Base-by-base conservation (phyloP, 1,139 yeast species). In the Starmera stellimalicola region DNA sequence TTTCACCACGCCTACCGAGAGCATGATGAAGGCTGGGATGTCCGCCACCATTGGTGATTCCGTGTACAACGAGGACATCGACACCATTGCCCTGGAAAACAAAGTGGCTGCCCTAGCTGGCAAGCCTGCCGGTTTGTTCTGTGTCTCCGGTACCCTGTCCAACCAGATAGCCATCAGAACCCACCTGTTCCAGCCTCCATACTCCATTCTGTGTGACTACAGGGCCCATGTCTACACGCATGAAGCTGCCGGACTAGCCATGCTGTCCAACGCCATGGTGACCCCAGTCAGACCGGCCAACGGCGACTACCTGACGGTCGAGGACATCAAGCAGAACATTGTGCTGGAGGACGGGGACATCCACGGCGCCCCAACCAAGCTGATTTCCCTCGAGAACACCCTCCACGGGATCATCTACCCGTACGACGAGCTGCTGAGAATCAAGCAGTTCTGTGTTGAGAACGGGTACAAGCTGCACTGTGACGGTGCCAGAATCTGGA, bases 401-500 rank as follows among this genome's bases (percentile, higher is more conserved):
- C 57, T 85, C 31, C 88, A 82, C 47, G 97, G 97, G 30, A 71
- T 81, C 33, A 61, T 87, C 29, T 70, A 76, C 57, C 97, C 96
- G 11, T 52, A 82, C 33, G 93, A 80, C 31, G 96, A 88, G 54
- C 72, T 88, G 43, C 63, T 65, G 41, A 70, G 76, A 42, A 87
- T 88, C 46, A 70, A 83, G 34, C 67, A 62, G 37, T 85, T 83
- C 66, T 85, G 94, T 45, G 63, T 68, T 40, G 71, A 65, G 35
- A 68, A 79, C 48, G 70, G 70, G 37, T 65, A 87, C 41, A 69
- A 64, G 45, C 61, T 87, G 50, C 97, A 88, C 55, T 73, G 87
- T 51, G 97, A 88, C 53, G 97, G 97, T 43, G 97, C 97, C n/a
- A 70, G 97, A 47, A 64, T 88, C 39, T 87, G 94, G 93, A 85